phyloP scores from a whole-genome alignment of 208 protist species.

The Willaertia magna region DNA sequence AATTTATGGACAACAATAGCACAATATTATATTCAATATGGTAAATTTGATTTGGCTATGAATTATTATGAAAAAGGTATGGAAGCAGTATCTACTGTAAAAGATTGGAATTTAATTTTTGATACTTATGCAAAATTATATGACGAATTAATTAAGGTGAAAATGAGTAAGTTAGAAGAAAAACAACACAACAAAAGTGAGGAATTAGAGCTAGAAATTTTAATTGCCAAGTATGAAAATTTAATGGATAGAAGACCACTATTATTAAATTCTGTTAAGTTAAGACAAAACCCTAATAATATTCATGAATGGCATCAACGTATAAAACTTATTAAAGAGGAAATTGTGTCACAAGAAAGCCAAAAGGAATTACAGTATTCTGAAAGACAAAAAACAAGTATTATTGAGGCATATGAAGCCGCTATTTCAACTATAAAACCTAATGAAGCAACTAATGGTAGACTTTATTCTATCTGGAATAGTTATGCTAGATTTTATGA shows the following conservation, averaged over 20 bases:
- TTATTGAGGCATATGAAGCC: conserved; percentile 43
- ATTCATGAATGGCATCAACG: conserved; percentile 73
- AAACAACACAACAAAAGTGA: not conserved
- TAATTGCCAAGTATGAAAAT: conserved; percentile 47
- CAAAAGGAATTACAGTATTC: not conserved
- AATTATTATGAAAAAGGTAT: conserved; percentile 80
- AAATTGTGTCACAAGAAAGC: conserved; percentile 19
- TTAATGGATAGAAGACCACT: conserved; percentile 56
- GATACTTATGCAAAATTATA: conserved; percentile 62
- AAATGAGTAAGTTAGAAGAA: not conserved
- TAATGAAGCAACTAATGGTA: conserved; percentile 38
- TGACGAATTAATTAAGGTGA: conserved; percentile 31
- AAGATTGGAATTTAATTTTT: conserved; percentile 72
- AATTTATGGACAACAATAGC: conserved; percentile 64
- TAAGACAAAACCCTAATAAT: conserved; percentile 71
- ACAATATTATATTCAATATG: conserved; percentile 65
- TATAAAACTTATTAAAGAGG: conserved; percentile 36
- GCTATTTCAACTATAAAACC: conserved; percentile 55
- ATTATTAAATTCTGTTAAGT: conserved; percentile 53
- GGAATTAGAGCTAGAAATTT: conserved; percentile 41
- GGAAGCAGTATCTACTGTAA: conserved; percentile 48
- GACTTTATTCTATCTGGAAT: conserved; percentile 48
- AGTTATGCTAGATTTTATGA: conserved; percentile 63
- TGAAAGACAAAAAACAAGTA: not conserved
- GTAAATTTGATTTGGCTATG: conserved; percentile 56